A percentile compares a stretch with the other conserved stretches of the same genome.
These are phyloP conservation scores for Pinus tabuliformis DNA, from an alignment of 75 land plant genomes.

Conservation along the genomic window DNA sequence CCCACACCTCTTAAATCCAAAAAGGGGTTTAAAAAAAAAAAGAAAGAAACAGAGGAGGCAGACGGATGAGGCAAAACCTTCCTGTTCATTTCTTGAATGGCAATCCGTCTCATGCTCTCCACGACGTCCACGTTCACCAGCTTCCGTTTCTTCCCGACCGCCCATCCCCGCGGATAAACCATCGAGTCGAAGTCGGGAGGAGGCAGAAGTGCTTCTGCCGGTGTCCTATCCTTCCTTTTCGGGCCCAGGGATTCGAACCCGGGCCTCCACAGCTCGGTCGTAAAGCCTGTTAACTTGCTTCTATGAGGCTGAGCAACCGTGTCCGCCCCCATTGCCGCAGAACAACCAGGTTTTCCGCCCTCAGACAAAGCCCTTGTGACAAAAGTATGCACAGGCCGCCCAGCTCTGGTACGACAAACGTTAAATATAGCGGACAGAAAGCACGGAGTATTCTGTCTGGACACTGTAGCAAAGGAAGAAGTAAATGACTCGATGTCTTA, in stretches of 20 bases:
- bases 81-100: slow-evolving; percentile 93
- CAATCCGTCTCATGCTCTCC: slow-evolving; percentile 96
- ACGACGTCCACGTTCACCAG: slow-evolving; percentile 96
- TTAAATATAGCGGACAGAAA: background rate
- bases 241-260: slow-evolving; percentile 74
- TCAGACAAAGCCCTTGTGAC: too few species aligned
- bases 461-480: background rate
- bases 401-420: background rate
- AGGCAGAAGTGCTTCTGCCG: slow-evolving; percentile 63
- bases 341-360: background rate
- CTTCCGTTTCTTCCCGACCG: slow-evolving; percentile 89
- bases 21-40: background rate
- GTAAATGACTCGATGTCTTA: background rate
- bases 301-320: background rate
- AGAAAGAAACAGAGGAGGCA: background rate
- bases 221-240: slow-evolving; percentile 20
- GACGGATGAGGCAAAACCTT: slow-evolving; percentile 44
- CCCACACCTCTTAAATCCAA: background rate
- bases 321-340: background rate
- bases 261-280: slow-evolving; percentile 56
- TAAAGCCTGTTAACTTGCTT: background rate
- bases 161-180: slow-evolving; percentile 82
- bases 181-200: slow-evolving; percentile 86
- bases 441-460: background rate
- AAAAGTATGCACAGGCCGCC: too few species aligned